Evolutionary conservation across 495 filamentous ascomycete genomes (phyloP), one percentile per base, ranked within the genome.

Genomic region (Lasiosphaeriaceae sp.): DNA sequence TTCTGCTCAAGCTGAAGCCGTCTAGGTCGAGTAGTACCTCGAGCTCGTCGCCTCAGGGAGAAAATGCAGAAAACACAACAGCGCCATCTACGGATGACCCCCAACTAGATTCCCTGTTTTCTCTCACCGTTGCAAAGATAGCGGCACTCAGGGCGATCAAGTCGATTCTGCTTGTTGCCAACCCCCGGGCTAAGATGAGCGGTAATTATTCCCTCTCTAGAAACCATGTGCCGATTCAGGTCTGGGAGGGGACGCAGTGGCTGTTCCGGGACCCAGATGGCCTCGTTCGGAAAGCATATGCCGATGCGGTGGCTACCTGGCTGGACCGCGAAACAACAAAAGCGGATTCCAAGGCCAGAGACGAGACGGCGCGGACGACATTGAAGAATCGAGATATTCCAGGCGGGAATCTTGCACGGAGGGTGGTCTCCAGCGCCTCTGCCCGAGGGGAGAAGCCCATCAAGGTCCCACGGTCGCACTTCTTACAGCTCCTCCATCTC

Each of bases 211-310:
- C 79, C 11, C 79, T 91, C 44, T 83, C 83, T 1, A 82, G 92
- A 57, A 89, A 86, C 62, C 81, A 72, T 29, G 89, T 96, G 2
- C 83, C 85, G 2, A 78, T 93, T 35, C 78, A 87, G 37, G 86
- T 90, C 0, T 97, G 92, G 92, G 90, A 96, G 69, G 90, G 90
- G 12, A 95, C 92, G 0, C 90, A 96, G 53, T 94, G 89, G 85
- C 81, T 97, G 46, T 73, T 96, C 20, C 82, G 88, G 17, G 92
- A 96, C 65, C 77, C 83, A 11, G 85, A 91, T 61, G 81, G 80
- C 19, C 77, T 84, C 20, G 92, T 96, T 44, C 81, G 91, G 47
- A 85, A 85, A 64, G 89, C 90, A 1, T 97, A 96, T 64, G 83
- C 82, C 8, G 88, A 96, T 68, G 88, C 91, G 11, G 71, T 97